Base-by-base conservation (phyloP, 208 protist species). In the Acanthamoeba comandoni region DNA sequence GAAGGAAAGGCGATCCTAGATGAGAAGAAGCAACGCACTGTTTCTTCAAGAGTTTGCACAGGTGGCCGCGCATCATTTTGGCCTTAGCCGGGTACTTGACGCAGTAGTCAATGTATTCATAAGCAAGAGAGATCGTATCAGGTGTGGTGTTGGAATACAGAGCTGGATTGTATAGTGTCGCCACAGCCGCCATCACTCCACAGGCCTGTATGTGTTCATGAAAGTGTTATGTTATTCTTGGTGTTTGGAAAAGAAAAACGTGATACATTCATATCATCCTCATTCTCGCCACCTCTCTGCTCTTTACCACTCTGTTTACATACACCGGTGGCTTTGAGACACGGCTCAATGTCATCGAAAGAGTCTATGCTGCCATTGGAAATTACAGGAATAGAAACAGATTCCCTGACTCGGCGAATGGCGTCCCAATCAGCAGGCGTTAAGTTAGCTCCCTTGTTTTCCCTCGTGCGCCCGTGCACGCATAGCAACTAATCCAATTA, bases 281-380 rank as follows among this genome's bases (percentile, higher is more conserved):
- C 77, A 43, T 43, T 5, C 35, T 43, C 35, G 35, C 35, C 35
- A 43, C 35, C 35, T 43, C 35, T 43, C 2, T 5, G 1, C 35
- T 43, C 35, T 43, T 43, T 1, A 43, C 35, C 35, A 7, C 35
- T 43, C 35, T 43, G 35, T 5, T 43, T 43, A 43, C 35, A 22
- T 24, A 79, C 87, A n/a, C 93, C 88, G 13, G 94, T 96, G 22
- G 87, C 22, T 29, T 70, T 35, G 15, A 96, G 62, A 60, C 94
- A 96, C 15, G 43, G 24, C 4, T 92, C 49, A 13, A 93, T 65
- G 85, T 96, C 92, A 2, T 82, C 65, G 9, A 91, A 52, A 22
- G 91, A 51, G 19, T 92, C 64, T 15, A 96, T 91, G 80, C 92
- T 94, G 19, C 94, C 94, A 88, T 96, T 96, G 24, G 91, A 67